Evolutionary conservation across 208 protist genomes (phyloP).

Genomic region (Acanthamoeba royreba): DNA sequence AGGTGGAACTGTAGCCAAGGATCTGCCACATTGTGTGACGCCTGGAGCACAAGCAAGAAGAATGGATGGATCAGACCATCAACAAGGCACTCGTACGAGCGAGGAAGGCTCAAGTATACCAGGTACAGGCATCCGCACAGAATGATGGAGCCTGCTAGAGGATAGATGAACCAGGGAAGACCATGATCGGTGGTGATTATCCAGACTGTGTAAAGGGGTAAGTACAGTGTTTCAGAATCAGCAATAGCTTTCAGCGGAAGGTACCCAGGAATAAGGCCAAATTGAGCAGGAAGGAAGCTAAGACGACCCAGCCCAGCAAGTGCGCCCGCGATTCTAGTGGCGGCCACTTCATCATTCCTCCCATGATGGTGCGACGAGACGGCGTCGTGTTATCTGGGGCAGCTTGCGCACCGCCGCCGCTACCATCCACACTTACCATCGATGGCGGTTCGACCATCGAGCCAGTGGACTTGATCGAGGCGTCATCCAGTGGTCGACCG

Average conservation of each 20-base stretch:
- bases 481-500: neutral
- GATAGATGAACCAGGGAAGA: conserved; percentile 17
- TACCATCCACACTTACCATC: neutral
- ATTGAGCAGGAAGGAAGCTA: neutral
- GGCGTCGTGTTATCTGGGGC: too few relatives aligned
- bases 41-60: too few relatives aligned
- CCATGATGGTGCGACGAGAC: neutral
- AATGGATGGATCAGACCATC: too few relatives aligned
- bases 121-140: neutral
- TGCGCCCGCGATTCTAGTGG: neutral
- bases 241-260: neutral
- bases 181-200: neutral
- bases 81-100: too few relatives aligned
- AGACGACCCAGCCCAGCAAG: neutral
- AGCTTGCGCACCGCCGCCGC: neutral
- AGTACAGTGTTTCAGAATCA: neutral
- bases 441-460: neutral
- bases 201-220: neutral
- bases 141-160: neutral
- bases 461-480: neutral
- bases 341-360: neutral
- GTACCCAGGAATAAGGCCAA: neutral
- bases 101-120: neutral
- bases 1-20: neutral
- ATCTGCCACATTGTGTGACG: neutral